Conservation (phyloP, 495 filamentous ascomycete species). For the Penicillium antarcticum region DNA sequence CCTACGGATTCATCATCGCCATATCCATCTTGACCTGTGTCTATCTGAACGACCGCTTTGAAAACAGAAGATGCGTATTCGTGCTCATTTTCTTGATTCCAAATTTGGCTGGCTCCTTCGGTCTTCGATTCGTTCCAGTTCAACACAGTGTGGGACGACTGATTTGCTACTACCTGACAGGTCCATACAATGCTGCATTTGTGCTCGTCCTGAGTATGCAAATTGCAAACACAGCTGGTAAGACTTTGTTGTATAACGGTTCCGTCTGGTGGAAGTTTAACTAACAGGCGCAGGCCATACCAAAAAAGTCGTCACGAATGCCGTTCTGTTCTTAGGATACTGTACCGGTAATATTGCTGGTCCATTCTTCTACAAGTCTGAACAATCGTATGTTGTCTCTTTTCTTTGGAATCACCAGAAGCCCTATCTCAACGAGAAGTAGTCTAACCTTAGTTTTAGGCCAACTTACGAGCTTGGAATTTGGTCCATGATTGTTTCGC, state of each 20-base stretch:
- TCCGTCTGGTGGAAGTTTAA: too few species aligned
- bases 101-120: slow-evolving; percentile 54
- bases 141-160: slow-evolving; percentile 47
- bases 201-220: slow-evolving; percentile 57
- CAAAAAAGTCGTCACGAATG: slow-evolving; percentile 62
- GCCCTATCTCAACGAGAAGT: too few species aligned
- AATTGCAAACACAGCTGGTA: slow-evolving; percentile 53
- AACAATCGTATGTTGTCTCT: slow-evolving; percentile 35
- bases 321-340: slow-evolving; percentile 52
- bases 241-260: background rate
- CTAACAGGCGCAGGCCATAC: slow-evolving; percentile 45
- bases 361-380: slow-evolving; percentile 60
- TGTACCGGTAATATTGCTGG: slow-evolving; percentile 54
- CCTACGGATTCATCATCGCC: slow-evolving; percentile 55
- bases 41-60: slow-evolving; percentile 54
- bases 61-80: slow-evolving; percentile 55
- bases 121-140: slow-evolving; percentile 48
- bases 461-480: slow-evolving; percentile 57
- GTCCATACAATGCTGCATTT: slow-evolving; percentile 59
- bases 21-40: slow-evolving; percentile 57
- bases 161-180: slow-evolving; percentile 56
- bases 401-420: too few species aligned
- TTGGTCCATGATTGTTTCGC: slow-evolving; percentile 61
- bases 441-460: slow-evolving; percentile 12
- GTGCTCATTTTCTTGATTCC: slow-evolving; percentile 52